Conservation (phyloP, 805 yeast species). For the Schwanniomyces sp. region DNA sequence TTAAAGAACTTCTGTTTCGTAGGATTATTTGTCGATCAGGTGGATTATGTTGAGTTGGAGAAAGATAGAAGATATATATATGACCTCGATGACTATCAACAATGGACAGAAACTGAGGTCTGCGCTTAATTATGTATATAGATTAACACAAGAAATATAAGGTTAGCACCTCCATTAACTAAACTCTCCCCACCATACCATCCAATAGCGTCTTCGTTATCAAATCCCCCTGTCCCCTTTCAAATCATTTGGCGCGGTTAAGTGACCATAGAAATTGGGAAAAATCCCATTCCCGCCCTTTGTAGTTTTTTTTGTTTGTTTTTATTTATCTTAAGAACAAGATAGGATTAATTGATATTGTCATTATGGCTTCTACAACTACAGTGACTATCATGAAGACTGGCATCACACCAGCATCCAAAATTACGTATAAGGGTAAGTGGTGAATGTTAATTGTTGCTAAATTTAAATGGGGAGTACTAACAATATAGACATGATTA, state of each 20-base stretch:
- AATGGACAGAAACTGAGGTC: constrained; percentile 76
- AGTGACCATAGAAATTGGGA: not conserved
- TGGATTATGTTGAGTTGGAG: constrained; percentile 65
- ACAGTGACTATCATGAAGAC: constrained; percentile 11
- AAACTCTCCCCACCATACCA: no score
- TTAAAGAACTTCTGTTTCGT: constrained; percentile 68
- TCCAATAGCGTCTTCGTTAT: not conserved
- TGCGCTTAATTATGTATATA: constrained; percentile 53
- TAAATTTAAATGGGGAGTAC: not conserved
- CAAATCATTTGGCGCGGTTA: not conserved
- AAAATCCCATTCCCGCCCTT: constrained; percentile 4
- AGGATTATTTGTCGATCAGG: constrained; percentile 66
- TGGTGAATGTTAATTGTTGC: constrained; percentile 4
- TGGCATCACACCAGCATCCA: constrained; percentile 24
- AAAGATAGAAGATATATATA: constrained; percentile 55
- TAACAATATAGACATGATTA: constrained; percentile 51
- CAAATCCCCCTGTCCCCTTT: not conserved
- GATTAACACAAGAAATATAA: not conserved
- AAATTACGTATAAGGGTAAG: constrained; percentile 50
- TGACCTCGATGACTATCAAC: constrained; percentile 53
- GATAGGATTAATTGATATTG: constrained; percentile 1
- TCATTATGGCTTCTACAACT: constrained; percentile 37
- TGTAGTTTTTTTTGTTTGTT: constrained; percentile 8
- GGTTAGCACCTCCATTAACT: no score
- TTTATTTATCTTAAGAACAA: constrained; percentile 2